Percentiles rank a stretch among this genome's conserved stretches.
Conservation (phyloP, 345 rosid genomes). For the Toxicodendron radicans region DNA sequence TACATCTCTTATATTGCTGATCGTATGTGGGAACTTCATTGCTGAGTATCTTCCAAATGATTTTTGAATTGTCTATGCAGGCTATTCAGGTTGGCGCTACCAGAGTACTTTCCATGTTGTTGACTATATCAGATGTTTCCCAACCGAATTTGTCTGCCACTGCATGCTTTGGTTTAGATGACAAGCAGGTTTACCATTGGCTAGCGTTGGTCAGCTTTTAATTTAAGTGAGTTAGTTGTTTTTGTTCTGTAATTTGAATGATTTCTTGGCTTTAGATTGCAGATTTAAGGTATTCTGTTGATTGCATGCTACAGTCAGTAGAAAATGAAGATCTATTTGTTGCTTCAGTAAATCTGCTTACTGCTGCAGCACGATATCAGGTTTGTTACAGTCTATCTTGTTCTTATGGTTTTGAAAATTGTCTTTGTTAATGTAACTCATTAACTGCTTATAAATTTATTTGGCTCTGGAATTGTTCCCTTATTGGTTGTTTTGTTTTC, state of each 20-base stretch:
- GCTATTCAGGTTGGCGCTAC: conserved; percentile 69
- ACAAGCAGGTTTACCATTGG: conserved; percentile 63
- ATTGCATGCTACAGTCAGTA: conserved; percentile 36
- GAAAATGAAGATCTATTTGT: conserved; percentile 61
- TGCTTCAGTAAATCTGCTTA: conserved; percentile 59
- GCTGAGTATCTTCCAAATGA: neutral
- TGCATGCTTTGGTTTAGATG: conserved; percentile 66
- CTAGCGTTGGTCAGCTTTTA: conserved; percentile 10
- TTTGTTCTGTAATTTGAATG: conserved; percentile 27
- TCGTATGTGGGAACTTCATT: neutral
- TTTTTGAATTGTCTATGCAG: conserved; percentile 41
- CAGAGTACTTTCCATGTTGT: conserved; percentile 56
- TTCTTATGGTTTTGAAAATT: conserved; percentile 15
- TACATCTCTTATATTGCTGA: neutral
- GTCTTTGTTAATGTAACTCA: neutral
- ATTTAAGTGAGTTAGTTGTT: conserved; percentile 1
- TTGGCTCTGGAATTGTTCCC: neutral
- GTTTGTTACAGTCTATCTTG: conserved; percentile 30
- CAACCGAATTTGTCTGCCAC: conserved; percentile 50
- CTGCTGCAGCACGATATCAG: conserved; percentile 77
- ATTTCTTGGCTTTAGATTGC: conserved; percentile 46
- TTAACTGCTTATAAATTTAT: neutral
- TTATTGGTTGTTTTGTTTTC: conserved; percentile 25
- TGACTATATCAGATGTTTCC: conserved; percentile 50
- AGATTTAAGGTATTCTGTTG: conserved; percentile 52